Evolutionary conservation across 805 yeast species (phyloP).

Genomic region (Lipomyces oligophaga): DNA sequence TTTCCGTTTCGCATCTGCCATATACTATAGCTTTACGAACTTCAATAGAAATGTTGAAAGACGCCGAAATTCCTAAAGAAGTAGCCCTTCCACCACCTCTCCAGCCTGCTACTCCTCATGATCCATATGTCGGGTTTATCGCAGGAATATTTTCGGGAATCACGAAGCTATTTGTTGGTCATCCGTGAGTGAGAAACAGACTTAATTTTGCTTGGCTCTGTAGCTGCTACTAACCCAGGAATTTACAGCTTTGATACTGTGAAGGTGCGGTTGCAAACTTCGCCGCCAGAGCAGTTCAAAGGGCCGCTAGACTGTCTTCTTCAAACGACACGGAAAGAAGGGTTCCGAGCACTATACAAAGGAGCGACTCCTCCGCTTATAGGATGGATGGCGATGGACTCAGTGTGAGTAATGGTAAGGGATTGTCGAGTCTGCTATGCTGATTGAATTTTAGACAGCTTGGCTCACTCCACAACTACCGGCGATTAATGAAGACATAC

Average conservation of each 20-base stretch:
- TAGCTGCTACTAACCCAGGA: background rate
- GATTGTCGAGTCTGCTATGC: background rate
- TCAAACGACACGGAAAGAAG: constrained; percentile 71
- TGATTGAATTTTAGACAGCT: constrained; percentile 48
- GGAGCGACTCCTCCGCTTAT: constrained; percentile 91
- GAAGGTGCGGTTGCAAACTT: constrained; percentile 78
- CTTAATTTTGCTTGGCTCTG: background rate
- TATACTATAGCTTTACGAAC: too few relatives aligned
- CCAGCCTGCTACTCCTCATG: constrained; percentile 19
- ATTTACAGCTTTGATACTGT: constrained; percentile 63
- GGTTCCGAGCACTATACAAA: constrained; percentile 72
- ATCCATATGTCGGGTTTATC: constrained; percentile 55
- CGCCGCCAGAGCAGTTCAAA: constrained; percentile 62
- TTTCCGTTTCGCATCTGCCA: too few relatives aligned
- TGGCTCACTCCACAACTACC: constrained; percentile 77
- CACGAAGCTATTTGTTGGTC: constrained; percentile 85
- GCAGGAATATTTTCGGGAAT: constrained; percentile 89
- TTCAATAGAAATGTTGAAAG: too few relatives aligned
- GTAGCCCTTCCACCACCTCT: constrained; percentile 23
- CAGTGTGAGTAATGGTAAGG: constrained; percentile 45
- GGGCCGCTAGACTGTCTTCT: constrained; percentile 80
- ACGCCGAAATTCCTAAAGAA: constrained; percentile 7
- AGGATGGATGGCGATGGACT: constrained; percentile 94
- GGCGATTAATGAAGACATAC: constrained; percentile 60
- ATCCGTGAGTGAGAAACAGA: constrained; percentile 51